Evolutionary conservation across 768 basidiomycete genomes (phyloP).

Genomic region (Xerocomellus intermedius): DNA sequence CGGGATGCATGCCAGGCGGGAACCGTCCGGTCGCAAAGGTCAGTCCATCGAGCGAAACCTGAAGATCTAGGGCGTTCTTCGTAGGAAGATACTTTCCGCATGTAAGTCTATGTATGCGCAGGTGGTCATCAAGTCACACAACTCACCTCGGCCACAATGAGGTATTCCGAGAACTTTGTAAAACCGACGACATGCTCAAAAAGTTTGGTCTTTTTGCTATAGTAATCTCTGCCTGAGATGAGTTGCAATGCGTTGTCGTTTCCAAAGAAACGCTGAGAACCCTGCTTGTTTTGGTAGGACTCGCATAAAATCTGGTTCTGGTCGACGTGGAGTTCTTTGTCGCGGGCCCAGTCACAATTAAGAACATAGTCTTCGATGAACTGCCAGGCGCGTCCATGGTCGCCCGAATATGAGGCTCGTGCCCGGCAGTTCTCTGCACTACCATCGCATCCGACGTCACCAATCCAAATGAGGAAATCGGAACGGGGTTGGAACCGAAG

Average conservation of each 20-base stretch:
- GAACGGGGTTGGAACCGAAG: conserved; percentile 86
- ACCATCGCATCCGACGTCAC: conserved; percentile 63
- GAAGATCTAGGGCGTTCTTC: conserved; percentile 68
- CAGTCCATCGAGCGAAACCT: conserved; percentile 90
- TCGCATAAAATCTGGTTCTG: conserved; percentile 91
- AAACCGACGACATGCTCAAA: conserved; percentile 93
- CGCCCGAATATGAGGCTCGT: conserved; percentile 67
- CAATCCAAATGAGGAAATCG: conserved; percentile 89
- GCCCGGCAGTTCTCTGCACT: conserved; percentile 60
- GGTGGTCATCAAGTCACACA: background rate
- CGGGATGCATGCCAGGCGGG: conserved; percentile 86
- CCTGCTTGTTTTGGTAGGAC: conserved; percentile 77
- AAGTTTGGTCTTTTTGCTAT: conserved; percentile 63
- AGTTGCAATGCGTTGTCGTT: conserved; percentile 70
- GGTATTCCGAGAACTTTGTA: conserved; percentile 94
- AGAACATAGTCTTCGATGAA: conserved; percentile 82
- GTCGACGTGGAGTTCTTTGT: conserved; percentile 75
- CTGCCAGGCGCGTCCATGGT: conserved; percentile 79
- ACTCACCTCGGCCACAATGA: conserved; percentile 90
- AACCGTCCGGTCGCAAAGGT: conserved; percentile 85
- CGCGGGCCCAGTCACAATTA: conserved; percentile 91
- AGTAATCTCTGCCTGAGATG: conserved; percentile 75
- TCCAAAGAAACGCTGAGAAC: conserved; percentile 62
- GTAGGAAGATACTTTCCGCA: conserved; percentile 46
- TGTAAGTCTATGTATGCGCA: conserved; percentile 21